Evolutionary conservation across 139 green algal genomes (phyloP), one percentile per base, ranked within the genome.

Genomic region (Coccomyxa sp.): DNA sequence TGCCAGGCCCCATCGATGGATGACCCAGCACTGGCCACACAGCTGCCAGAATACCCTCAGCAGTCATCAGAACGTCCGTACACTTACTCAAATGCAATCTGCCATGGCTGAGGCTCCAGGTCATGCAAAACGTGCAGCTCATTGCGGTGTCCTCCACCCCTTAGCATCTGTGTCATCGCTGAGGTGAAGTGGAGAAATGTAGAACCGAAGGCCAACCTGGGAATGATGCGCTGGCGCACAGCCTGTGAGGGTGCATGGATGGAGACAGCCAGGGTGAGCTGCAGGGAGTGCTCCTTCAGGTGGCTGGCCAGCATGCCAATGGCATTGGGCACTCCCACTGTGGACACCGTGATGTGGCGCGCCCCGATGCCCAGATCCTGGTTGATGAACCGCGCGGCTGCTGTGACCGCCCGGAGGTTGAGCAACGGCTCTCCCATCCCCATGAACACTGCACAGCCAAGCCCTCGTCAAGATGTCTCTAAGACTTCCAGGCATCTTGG

Each of bases 341-440:
- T 99, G n/a, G 86, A 95, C 55, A 99, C 93, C 34, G 97, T 99
- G 76, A 99, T 97, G 82, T 90, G 89, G 55, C 91, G 90, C 18
- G 82, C 90, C 35, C 90, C 94, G 29, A 99, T 94, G 69, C 93
- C 93, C 40, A 99, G 54, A 29, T 94, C 85, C 76, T 92, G 75
- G 85, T 97, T 98, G 31, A 99, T 78, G 27, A 88, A 82, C 6
- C 79, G 37, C 39, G 88, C 81, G 6, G 96, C 91, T 0, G 69
- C 38, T 24, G 95, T 18, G 8, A 99, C 96, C 37, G 83, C 79
- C 0, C 85, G 88, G 58, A 98, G 76, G 87, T 98, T 98, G 0
- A 99, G 89, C 81, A 98, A 78, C n/a, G 93, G 95, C 87, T 98
- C 95, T 2, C 95, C 95, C 95, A 97, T 97, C 36, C 93, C 93